phyloP scores from a whole-genome alignment of 2,329 filamentous ascomycete species.

The Calonectria crousiana region DNA sequence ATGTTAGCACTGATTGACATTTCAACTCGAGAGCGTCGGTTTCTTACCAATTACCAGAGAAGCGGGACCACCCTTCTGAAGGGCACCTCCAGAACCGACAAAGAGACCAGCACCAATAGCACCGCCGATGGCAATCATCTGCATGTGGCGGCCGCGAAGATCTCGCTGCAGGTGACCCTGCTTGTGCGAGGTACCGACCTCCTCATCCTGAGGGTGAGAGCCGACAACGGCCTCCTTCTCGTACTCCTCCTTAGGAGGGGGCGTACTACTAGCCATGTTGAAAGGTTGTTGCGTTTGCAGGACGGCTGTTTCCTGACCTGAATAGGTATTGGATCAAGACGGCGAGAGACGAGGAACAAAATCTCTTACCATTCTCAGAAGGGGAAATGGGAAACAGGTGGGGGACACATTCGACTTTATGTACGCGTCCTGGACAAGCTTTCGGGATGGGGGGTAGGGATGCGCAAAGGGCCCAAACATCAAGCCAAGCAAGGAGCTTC shows the following conservation, averaged over 20 bases:
- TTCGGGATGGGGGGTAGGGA: constrained; percentile 9
- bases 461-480: constrained; percentile 1
- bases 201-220: constrained; percentile 27
- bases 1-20: constrained; percentile 12
- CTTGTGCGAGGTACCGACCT: constrained; percentile 27
- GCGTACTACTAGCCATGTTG: constrained; percentile 26
- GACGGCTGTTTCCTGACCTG: constrained; percentile 3
- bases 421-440: constrained; percentile 22
- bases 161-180: constrained; percentile 60
- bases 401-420: constrained; percentile 22
- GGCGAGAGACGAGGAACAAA: constrained; percentile 12
- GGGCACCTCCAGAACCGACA: constrained; percentile 81
- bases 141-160: constrained; percentile 86
- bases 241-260: constrained; percentile 22
- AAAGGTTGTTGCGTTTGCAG: constrained; percentile 2
- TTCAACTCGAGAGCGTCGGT: background rate
- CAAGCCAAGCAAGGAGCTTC: constrained; percentile 7
- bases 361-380: constrained; percentile 20
- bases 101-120: constrained; percentile 82
- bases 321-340: background rate
- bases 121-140: constrained; percentile 92
- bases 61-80: constrained; percentile 68
- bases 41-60: constrained; percentile 24
- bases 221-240: constrained; percentile 19
- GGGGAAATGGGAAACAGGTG: background rate